Evolutionary conservation across 2,329 filamentous ascomycete species (phyloP).

Genomic region (Exophiala sp.): DNA sequence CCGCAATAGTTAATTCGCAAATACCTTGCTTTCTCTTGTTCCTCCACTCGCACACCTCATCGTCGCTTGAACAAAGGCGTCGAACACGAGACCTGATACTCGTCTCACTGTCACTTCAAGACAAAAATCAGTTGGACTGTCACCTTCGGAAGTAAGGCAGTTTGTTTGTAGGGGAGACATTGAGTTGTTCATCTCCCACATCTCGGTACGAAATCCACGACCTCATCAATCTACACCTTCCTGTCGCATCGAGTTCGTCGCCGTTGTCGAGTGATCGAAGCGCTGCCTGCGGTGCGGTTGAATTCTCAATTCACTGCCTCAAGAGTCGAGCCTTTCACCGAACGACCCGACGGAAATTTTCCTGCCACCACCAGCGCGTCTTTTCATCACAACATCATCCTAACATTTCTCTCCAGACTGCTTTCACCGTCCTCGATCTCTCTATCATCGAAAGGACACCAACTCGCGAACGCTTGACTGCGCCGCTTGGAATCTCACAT

Average conservation of each 20-base stretch:
- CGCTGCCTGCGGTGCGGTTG: conserved; percentile 13
- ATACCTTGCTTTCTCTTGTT: conserved; percentile 21
- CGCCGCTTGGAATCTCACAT: conserved; percentile 35
- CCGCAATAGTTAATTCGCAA: conserved; percentile 26
- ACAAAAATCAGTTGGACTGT: conserved; percentile 15
- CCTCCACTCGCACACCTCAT: conserved; percentile 40
- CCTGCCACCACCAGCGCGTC: conserved; percentile 8
- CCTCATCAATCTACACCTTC: conserved; percentile 13
- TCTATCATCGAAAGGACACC: conserved; percentile 17
- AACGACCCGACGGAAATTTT: conserved; percentile 4
- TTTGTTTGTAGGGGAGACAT: conserved; percentile 78
- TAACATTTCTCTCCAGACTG: conserved; percentile 29
- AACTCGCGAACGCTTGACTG: conserved; percentile 29
- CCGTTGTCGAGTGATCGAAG: conserved; percentile 18
- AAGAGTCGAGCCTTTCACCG: conserved; percentile 11
- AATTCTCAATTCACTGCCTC: conserved; percentile 13
- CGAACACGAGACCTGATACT: conserved; percentile 6
- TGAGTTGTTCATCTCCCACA: conserved; percentile 94
- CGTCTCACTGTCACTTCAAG: conserved; percentile 7
- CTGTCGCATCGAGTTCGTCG: conserved; percentile 10
- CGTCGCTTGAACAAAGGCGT: conserved; percentile 38
- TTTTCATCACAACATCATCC: conserved; percentile 5
- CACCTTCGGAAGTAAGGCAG: conserved; percentile 19
- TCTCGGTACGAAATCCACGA: conserved; percentile 46
- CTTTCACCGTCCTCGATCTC: conserved; percentile 25